Percentiles rank a stretch among this genome's conserved stretches.
phyloP scores from a whole-genome alignment of 371 early-diverging fungal genomes.

The Lichtheimia corymbifera region DNA sequence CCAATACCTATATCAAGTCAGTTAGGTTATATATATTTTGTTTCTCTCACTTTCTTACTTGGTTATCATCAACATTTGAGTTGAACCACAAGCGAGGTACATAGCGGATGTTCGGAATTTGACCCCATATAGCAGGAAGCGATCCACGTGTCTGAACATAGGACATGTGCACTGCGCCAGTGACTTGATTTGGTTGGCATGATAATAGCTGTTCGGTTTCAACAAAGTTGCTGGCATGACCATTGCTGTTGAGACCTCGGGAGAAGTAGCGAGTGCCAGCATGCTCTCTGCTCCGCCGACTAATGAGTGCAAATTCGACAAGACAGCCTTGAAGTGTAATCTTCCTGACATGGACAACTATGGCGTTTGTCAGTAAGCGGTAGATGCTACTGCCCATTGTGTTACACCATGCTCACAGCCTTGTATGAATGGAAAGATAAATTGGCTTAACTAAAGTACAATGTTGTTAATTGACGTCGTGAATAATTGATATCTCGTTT shows the following conservation, averaged over 20 bases:
- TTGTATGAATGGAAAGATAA: constrained; percentile 88
- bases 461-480: neutral
- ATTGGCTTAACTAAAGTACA: constrained; percentile 58
- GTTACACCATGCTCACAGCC: constrained; percentile 68
- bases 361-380: neutral
- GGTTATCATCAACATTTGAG: constrained; percentile 48
- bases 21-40: neutral
- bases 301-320: constrained; percentile 78
- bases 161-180: constrained; percentile 45
- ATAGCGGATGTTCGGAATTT: constrained; percentile 87
- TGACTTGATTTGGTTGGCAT: neutral
- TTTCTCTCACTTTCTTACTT: constrained; percentile 9
- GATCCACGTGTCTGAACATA: constrained; percentile 97
- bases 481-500: neutral
- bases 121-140: constrained; percentile 96
- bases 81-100: constrained; percentile 75
- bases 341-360: constrained; percentile 56
- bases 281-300: constrained; percentile 78
- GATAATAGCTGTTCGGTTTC: constrained; percentile 95
- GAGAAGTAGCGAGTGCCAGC: constrained; percentile 88
- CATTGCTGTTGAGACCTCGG: constrained; percentile 91
- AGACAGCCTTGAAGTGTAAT: constrained; percentile 52
- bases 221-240: constrained; percentile 95
- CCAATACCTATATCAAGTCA: constrained; percentile 21
- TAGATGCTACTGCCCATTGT: neutral